These are phyloP conservation scores for Kandelia obovata DNA, from an alignment of 345 rosid species.

Conservation along the genomic window DNA sequence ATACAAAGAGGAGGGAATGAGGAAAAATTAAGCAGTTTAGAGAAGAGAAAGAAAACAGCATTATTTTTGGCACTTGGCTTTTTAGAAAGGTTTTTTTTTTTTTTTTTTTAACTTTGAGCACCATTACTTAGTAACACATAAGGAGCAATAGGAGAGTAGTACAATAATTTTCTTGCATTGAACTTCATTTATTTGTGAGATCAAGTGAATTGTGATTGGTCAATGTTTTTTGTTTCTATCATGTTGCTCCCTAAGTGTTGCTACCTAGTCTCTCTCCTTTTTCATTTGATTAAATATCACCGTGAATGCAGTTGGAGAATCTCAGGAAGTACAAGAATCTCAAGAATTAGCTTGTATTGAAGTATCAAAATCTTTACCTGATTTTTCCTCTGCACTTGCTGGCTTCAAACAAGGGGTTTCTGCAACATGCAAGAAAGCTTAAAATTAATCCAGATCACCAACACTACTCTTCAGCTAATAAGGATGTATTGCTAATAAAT, in stretches of 20 bases:
- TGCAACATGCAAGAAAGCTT: conserved; percentile 34
- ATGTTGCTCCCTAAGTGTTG: too few relatives aligned
- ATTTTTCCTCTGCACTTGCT: conserved; percentile 33
- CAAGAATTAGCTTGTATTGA: conserved; percentile 1
- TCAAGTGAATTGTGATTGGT: too few relatives aligned
- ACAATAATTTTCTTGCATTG: too few relatives aligned
- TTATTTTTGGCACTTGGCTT: neutral
- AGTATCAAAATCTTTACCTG: conserved; percentile 34
- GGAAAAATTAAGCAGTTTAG: neutral
- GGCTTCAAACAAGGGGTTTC: conserved; percentile 75
- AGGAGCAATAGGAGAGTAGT: too few relatives aligned
- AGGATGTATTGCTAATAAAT: neutral
- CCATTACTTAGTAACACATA: too few relatives aligned
- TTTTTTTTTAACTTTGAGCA: too few relatives aligned
- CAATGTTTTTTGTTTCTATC: too few relatives aligned
- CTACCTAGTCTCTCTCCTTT: too few relatives aligned
- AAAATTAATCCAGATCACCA: conserved; percentile 17
- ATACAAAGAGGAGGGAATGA: neutral
- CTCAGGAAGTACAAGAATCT: neutral
- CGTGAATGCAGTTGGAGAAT: neutral
- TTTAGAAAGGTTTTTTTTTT: too few relatives aligned
- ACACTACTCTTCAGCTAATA: neutral
- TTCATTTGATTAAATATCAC: neutral
- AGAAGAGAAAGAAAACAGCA: neutral
- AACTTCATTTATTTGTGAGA: too few relatives aligned